Evolutionary conservation across 148 eudicot species (phyloP).

Genomic region (Simmondsia chinensis): DNA sequence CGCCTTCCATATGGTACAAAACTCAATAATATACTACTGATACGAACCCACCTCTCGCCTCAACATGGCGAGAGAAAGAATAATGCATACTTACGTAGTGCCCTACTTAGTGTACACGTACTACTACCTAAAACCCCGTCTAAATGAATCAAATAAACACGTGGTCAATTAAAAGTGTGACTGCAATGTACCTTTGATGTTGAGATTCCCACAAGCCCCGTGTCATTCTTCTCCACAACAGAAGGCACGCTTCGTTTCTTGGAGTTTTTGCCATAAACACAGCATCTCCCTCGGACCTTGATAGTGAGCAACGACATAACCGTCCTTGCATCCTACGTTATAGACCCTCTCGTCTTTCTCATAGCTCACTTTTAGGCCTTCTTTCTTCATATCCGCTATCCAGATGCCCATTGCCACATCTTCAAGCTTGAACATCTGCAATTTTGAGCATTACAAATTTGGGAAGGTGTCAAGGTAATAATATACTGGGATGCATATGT

Average conservation of each 20-base stretch:
- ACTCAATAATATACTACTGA: no score
- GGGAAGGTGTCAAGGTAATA: neutral
- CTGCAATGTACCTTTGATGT: neutral
- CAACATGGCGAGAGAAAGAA: no score
- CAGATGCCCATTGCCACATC: slow-evolving; percentile 99
- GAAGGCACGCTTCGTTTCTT: slow-evolving; percentile 51
- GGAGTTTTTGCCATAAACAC: slow-evolving; percentile 94
- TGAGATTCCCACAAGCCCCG: neutral
- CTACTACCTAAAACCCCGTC: slow-evolving; percentile 8
- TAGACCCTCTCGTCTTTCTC: slow-evolving; percentile 63
- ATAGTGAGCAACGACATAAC: slow-evolving; percentile 85
- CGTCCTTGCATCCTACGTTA: slow-evolving; percentile 67
- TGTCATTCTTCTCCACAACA: slow-evolving; percentile 51
- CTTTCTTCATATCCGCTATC: slow-evolving; percentile 70
- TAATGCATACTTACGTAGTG: no score
- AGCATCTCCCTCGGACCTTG: slow-evolving; percentile 90
- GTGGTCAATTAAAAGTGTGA: slow-evolving; percentile 6
- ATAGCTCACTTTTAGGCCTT: slow-evolving; percentile 59
- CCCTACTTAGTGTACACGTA: slow-evolving; percentile 4
- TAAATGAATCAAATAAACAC: neutral
- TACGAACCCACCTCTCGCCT: no score
- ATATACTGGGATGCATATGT: neutral
- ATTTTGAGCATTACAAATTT: slow-evolving; percentile 1
- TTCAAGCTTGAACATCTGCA: slow-evolving; percentile 92
- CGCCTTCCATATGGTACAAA: no score